Conservation (phyloP, 2,329 filamentous ascomycete genomes). For the Elsinoe australis region DNA sequence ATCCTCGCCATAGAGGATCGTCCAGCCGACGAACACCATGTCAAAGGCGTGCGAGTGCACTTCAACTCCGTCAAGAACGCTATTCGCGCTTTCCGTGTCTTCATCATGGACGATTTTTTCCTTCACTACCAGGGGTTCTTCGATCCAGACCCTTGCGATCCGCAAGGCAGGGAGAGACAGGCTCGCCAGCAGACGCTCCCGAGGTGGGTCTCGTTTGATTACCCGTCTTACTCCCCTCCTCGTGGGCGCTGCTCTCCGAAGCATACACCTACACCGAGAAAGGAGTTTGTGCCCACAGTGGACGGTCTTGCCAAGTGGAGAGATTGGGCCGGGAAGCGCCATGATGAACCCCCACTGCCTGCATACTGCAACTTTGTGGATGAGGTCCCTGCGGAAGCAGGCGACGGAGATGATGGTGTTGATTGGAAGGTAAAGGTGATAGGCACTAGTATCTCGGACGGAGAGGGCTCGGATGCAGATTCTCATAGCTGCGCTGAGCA, state of each 20-base stretch:
- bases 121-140: background rate
- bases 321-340: background rate
- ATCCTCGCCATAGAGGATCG: constrained; percentile 8
- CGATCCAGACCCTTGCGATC: constrained; percentile 3
- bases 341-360: too few relatives aligned
- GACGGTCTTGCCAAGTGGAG: too few relatives aligned
- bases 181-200: background rate
- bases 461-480: too few relatives aligned
- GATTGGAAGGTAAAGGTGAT: too few relatives aligned
- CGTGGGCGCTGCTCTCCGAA: background rate
- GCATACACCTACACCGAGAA: too few relatives aligned
- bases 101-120: background rate
- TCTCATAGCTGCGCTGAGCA: too few relatives aligned
- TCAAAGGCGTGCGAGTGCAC: constrained; percentile 4
- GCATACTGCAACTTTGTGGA: background rate
- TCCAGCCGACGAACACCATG: background rate
- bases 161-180: background rate
- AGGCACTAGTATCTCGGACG: too few relatives aligned
- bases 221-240: background rate
- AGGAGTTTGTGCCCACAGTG: too few relatives aligned
- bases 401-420: too few relatives aligned
- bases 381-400: background rate
- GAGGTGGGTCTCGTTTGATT: background rate
- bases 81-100: background rate
- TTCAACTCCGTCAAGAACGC: constrained; percentile 14